Conservation (phyloP, 257 asterid genomes). For the Marsdenia floribunda region DNA sequence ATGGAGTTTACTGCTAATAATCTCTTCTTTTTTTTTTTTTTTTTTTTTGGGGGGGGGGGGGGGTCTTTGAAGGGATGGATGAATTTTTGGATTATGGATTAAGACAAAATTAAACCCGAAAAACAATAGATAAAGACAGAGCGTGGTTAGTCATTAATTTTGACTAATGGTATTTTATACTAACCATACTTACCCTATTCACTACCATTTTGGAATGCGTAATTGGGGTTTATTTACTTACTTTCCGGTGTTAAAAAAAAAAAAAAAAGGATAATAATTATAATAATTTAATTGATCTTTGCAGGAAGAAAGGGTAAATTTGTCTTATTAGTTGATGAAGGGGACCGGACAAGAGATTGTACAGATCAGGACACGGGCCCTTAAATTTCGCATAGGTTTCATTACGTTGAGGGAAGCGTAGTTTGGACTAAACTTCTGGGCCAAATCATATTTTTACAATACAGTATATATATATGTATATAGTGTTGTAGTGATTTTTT, state of each 20-base stretch:
- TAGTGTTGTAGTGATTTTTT: too few species aligned
- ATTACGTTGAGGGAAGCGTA: not conserved
- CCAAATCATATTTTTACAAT: too few species aligned
- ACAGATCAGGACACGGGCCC: slow-evolving; percentile 3
- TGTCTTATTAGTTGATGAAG: slow-evolving; percentile 16
- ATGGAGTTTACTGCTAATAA: not conserved
- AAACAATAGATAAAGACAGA: not conserved
- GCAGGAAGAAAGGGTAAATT: slow-evolving; percentile 10
- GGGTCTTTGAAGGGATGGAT: not conserved
- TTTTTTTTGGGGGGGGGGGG: too few species aligned
- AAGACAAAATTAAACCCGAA: slow-evolving; percentile 7
- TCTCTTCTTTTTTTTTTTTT: not conserved
- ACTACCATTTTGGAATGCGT: not conserved
- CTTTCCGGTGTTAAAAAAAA: too few species aligned
- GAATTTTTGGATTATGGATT: not conserved
- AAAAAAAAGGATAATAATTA: too few species aligned
- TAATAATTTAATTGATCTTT: not conserved
- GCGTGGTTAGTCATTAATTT: not conserved
- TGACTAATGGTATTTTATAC: not conserved
- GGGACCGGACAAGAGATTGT: slow-evolving; percentile 20
- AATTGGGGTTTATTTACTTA: too few species aligned
- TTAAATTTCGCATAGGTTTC: not conserved
- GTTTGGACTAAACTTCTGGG: not conserved
- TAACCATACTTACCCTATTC: not conserved
- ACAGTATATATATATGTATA: too few species aligned